Evolutionary conservation across 2,329 filamentous ascomycete species (phyloP).

Genomic region (Penicillium rolfsii): DNA sequence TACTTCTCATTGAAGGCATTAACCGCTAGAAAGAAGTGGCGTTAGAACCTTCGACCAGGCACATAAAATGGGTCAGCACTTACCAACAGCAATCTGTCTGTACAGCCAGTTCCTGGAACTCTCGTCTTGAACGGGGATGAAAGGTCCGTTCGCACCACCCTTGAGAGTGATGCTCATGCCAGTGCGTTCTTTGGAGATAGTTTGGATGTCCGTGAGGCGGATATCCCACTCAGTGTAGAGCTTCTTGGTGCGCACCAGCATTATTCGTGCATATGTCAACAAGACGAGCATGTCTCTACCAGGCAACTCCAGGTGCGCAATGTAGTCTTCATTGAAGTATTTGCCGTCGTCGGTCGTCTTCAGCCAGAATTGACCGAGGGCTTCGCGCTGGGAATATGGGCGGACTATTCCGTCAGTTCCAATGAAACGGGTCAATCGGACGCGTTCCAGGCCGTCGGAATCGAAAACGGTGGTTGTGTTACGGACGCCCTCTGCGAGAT

Average conservation of each 20-base stretch:
- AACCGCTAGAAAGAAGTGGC: constrained; percentile 50
- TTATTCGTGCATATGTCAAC: constrained; percentile 83
- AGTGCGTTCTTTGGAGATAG: constrained; percentile 93
- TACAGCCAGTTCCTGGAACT: constrained; percentile 70
- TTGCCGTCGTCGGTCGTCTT: constrained; percentile 97
- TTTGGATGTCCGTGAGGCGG: constrained; percentile 92
- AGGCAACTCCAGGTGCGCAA: constrained; percentile 91
- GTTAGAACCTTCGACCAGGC: constrained; percentile 16
- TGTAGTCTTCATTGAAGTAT: constrained; percentile 97
- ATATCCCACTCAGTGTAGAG: constrained; percentile 95
- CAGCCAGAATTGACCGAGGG: constrained; percentile 96
- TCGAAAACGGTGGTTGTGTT: constrained; percentile 99
- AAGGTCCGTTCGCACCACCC: constrained; percentile 90
- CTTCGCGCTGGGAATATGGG: constrained; percentile 91
- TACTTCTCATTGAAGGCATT: constrained; percentile 71
- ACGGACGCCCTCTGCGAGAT: constrained; percentile 94
- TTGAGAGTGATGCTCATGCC: constrained; percentile 87
- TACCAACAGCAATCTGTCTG: constrained; percentile 63
- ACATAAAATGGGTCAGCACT: constrained; percentile 25
- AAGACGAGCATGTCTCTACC: constrained; percentile 87
- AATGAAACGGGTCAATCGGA: constrained; percentile 90
- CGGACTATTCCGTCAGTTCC: constrained; percentile 90
- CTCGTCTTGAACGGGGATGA: constrained; percentile 91
- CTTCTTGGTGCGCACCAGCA: constrained; percentile 85
- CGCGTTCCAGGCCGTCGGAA: constrained; percentile 87